These are phyloP conservation scores for Lyophyllum atratum DNA, from an alignment of 768 basidiomycete species.

Conservation along the genomic window DNA sequence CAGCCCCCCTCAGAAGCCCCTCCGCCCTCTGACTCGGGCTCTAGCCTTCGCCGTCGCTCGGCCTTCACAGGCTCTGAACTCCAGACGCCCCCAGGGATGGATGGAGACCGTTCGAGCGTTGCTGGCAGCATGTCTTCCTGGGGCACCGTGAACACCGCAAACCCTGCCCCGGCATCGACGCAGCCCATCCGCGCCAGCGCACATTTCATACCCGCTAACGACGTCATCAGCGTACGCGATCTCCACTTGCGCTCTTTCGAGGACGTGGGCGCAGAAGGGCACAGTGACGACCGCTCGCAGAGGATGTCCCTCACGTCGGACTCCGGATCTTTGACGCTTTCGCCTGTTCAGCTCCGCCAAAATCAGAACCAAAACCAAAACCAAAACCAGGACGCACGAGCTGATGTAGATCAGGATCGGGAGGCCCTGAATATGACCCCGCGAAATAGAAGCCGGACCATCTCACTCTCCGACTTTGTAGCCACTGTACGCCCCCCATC, in stretches of 20 bases:
- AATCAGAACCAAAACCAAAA: too few relatives aligned
- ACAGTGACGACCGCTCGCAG: neutral
- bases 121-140: slow-evolving; percentile 6
- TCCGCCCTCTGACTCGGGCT: neutral
- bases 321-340: neutral
- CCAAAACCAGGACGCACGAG: too few relatives aligned
- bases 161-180: neutral
- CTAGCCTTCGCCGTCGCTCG: slow-evolving; percentile 2
- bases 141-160: slow-evolving; percentile 13
- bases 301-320: slow-evolving; percentile 8
- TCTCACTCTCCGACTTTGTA: neutral
- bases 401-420: neutral
- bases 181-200: slow-evolving; percentile 1
- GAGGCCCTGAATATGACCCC: slow-evolving; percentile 5
- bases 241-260: slow-evolving; percentile 7
- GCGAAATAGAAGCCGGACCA: neutral
- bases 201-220: slow-evolving; percentile 5
- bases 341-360: neutral
- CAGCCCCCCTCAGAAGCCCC: neutral
- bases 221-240: slow-evolving; percentile 10
- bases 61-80: neutral
- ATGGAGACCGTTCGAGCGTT: neutral
- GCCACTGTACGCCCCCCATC: neutral
- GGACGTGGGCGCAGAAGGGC: neutral
- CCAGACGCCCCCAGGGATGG: neutral